Percentiles rank a stretch among this genome's conserved stretches.
Evolutionary conservation across 169 alveolate genomes (phyloP).

Genomic region (Toxoplasma gondii): DNA sequence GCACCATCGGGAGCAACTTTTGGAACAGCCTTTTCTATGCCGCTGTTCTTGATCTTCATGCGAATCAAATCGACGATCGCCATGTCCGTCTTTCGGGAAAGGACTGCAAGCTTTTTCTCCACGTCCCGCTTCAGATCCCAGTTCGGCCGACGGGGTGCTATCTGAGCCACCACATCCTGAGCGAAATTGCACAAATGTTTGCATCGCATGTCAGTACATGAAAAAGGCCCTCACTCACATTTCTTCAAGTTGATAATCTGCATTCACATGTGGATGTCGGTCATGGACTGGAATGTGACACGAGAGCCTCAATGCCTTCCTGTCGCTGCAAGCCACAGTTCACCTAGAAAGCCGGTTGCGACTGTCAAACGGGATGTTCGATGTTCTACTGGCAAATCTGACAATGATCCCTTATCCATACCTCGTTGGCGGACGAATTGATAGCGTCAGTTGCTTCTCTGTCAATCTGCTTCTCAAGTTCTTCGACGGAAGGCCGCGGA

Average conservation of each 20-base stretch:
- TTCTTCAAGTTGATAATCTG: no score
- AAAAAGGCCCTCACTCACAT: background rate
- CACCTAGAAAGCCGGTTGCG: no score
- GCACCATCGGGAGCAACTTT: background rate
- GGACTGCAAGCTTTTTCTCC: conserved; percentile 73
- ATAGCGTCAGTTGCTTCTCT: conserved; percentile 68
- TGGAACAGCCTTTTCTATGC: background rate
- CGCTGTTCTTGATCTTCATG: conserved; percentile 69
- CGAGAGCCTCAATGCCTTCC: no score
- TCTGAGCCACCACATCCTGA: conserved; percentile 74
- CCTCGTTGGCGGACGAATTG: conserved; percentile 51
- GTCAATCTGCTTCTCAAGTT: conserved; percentile 70
- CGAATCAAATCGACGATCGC: conserved; percentile 81
- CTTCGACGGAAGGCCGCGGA: conserved; percentile 74
- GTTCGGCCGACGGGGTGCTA: conserved; percentile 76
- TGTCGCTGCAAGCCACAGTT: no score
- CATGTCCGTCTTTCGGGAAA: conserved; percentile 80
- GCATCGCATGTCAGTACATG: background rate
- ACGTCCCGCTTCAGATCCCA: conserved; percentile 85
- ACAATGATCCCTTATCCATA: background rate
- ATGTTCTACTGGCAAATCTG: no score
- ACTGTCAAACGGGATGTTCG: no score
- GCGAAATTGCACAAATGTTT: background rate
- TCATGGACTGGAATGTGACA: no score
- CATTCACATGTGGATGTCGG: no score